A percentile compares a stretch with the other conserved stretches of the same genome.
Conservation (phyloP, 805 yeast species). For the Candida stauntonica region DNA sequence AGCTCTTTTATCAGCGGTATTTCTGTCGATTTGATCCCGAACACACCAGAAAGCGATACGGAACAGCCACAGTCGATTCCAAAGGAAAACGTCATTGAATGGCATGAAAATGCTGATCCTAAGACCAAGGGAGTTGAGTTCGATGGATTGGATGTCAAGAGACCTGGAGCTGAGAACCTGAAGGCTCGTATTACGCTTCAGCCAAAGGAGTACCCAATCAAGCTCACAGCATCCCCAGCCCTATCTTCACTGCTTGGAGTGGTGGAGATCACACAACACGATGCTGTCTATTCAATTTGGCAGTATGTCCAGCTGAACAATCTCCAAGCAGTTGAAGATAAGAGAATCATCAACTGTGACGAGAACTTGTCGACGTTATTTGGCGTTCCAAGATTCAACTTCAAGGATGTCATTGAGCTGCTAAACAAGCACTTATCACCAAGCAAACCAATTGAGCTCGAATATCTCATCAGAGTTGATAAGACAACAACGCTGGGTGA, state of each 20-base stretch:
- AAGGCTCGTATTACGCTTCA: constrained; percentile 73
- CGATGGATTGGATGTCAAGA: constrained; percentile 85
- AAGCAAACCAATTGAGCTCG: constrained; percentile 71
- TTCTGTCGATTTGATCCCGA: constrained; percentile 62
- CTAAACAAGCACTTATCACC: constrained; percentile 68
- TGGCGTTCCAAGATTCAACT: constrained; percentile 49
- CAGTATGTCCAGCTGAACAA: constrained; percentile 70
- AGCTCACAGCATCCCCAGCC: constrained; percentile 58
- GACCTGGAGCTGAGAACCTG: constrained; percentile 66
- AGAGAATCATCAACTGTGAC: constrained; percentile 49
- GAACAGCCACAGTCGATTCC: constrained; percentile 9
- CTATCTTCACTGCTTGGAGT: constrained; percentile 71
- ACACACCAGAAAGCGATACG: constrained; percentile 21
- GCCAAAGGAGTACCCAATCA: constrained; percentile 70
- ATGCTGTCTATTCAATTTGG: constrained; percentile 74
- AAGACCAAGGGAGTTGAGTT: constrained; percentile 47
- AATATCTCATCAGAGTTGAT: constrained; percentile 73
- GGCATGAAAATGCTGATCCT: constrained; percentile 67
- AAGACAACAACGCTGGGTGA: constrained; percentile 79
- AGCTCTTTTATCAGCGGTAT: constrained; percentile 79
- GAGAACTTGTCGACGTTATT: constrained; percentile 41
- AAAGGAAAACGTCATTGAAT: constrained; percentile 57
- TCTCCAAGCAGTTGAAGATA: constrained; percentile 54
- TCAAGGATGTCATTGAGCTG: constrained; percentile 68
- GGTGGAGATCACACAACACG: constrained; percentile 79